phyloP scores from a whole-genome alignment of 164 flowering plant genomes.

The Brasenia schreberi region DNA sequence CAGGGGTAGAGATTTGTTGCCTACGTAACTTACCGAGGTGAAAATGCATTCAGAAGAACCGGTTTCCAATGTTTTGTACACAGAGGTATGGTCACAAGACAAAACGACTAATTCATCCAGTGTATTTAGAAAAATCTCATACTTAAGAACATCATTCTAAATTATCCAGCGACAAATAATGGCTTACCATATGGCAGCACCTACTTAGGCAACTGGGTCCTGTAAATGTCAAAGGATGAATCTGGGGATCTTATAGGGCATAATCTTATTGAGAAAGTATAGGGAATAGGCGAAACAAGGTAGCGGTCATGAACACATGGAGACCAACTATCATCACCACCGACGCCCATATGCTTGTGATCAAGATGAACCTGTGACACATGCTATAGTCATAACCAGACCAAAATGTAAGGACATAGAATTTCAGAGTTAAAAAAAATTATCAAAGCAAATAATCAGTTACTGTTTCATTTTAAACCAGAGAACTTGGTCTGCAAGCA shows the following conservation, averaged over 20 bases:
- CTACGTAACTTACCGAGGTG: too few relatives aligned
- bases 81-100: too few relatives aligned
- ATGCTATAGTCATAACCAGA: too few relatives aligned
- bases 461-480: too few relatives aligned
- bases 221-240: slow-evolving; percentile 39
- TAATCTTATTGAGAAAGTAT: slow-evolving; percentile 62
- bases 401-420: too few relatives aligned
- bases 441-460: too few relatives aligned
- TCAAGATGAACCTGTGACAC: slow-evolving; percentile 84
- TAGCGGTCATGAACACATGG: slow-evolving; percentile 75
- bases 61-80: too few relatives aligned
- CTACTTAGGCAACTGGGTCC: slow-evolving; percentile 28
- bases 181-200: background rate
- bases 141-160: background rate
- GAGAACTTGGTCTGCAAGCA: too few relatives aligned
- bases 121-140: background rate
- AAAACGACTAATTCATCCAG: too few relatives aligned
- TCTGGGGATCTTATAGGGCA: slow-evolving; percentile 36
- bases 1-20: too few relatives aligned
- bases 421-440: too few relatives aligned
- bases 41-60: too few relatives aligned
- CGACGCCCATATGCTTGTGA: slow-evolving; percentile 97
- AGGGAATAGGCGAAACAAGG: slow-evolving; percentile 67
- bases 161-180: background rate
- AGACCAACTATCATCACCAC: slow-evolving; percentile 99